Evolutionary conservation across 345 rosid species (phyloP).

Genomic region (Turritis glabra): DNA sequence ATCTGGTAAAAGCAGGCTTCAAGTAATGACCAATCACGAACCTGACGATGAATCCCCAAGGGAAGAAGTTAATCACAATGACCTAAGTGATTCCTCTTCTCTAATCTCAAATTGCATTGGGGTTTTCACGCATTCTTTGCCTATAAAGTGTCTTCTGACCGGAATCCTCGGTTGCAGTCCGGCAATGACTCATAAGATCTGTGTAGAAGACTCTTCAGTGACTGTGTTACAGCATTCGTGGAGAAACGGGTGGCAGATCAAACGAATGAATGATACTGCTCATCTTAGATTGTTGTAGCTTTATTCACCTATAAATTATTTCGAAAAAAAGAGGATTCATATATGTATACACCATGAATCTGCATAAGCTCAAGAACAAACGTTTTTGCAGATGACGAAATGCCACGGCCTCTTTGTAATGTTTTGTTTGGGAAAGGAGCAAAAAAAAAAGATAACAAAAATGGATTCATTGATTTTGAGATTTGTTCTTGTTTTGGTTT

Average conservation of each 20-base stretch:
- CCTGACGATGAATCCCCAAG: slow-evolving; percentile 68
- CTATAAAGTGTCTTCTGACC: slow-evolving; percentile 80
- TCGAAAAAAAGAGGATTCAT: neutral
- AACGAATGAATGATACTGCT: slow-evolving; percentile 80
- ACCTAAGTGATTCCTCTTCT: slow-evolving; percentile 56
- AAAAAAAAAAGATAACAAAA: neutral
- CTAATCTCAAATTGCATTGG: slow-evolving; percentile 54
- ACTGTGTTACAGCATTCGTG: slow-evolving; percentile 81
- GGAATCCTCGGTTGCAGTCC: slow-evolving; percentile 90
- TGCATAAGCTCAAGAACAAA: slow-evolving; percentile 20
- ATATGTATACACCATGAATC: slow-evolving; percentile 26
- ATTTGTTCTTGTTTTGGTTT: slow-evolving; percentile 25
- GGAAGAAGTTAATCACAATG: slow-evolving; percentile 51
- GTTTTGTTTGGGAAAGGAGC: slow-evolving; percentile 2
- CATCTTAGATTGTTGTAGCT: slow-evolving; percentile 85
- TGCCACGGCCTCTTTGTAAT: slow-evolving; percentile 29
- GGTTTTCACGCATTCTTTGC: slow-evolving; percentile 77
- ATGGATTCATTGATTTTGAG: slow-evolving; percentile 34
- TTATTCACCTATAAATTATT: slow-evolving; percentile 14
- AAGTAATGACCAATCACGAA: slow-evolving; percentile 70
- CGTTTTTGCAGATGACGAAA: slow-evolving; percentile 15
- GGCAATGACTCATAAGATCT: slow-evolving; percentile 64
- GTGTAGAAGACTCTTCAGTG: slow-evolving; percentile 90
- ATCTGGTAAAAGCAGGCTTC: slow-evolving; percentile 93
- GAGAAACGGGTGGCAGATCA: slow-evolving; percentile 92